These are phyloP conservation scores for Lactarius quietus DNA, from an alignment of 768 basidiomycete species.

Conservation along the genomic window DNA sequence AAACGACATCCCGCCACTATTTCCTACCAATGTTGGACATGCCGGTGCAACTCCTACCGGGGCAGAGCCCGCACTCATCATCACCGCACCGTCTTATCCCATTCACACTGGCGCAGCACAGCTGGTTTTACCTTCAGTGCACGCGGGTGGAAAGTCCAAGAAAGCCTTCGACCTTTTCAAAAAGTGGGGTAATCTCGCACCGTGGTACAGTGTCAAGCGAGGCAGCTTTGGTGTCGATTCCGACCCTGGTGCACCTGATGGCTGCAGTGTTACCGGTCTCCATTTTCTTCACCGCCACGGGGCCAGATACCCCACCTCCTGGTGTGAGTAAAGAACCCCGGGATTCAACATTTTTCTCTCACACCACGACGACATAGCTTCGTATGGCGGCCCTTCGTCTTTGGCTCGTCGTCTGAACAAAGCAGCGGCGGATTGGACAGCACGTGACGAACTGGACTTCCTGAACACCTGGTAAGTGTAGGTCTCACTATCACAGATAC, in stretches of 20 bases:
- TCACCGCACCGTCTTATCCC: conserved; percentile 76
- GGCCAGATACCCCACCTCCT: conserved; percentile 63
- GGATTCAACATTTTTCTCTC: conserved; percentile 4
- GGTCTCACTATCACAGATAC: background rate
- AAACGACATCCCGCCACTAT: conserved; percentile 65
- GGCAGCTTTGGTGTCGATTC: conserved; percentile 72
- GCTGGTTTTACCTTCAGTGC: conserved; percentile 51
- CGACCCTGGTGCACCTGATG: conserved; percentile 62
- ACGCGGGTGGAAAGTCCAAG: conserved; percentile 24
- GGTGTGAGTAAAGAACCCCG: conserved; percentile 41
- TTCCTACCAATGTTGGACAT: conserved; percentile 76
- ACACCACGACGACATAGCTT: conserved; percentile 36
- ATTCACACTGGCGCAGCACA: conserved; percentile 66
- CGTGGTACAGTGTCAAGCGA: conserved; percentile 74
- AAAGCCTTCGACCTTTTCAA: conserved; percentile 62
- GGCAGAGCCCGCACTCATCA: conserved; percentile 67
- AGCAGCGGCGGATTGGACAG: conserved; percentile 56
- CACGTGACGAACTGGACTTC: conserved; percentile 63
- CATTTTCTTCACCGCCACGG: conserved; percentile 84
- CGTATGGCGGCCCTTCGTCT: conserved; percentile 59
- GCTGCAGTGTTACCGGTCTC: conserved; percentile 67
- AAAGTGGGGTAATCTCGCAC: conserved; percentile 81
- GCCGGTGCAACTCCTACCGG: conserved; percentile 77
- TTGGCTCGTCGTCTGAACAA: conserved; percentile 55
- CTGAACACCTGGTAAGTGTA: conserved; percentile 72